Conservation (phyloP, 805 yeast species). For the Saturnispora hagleri region DNA sequence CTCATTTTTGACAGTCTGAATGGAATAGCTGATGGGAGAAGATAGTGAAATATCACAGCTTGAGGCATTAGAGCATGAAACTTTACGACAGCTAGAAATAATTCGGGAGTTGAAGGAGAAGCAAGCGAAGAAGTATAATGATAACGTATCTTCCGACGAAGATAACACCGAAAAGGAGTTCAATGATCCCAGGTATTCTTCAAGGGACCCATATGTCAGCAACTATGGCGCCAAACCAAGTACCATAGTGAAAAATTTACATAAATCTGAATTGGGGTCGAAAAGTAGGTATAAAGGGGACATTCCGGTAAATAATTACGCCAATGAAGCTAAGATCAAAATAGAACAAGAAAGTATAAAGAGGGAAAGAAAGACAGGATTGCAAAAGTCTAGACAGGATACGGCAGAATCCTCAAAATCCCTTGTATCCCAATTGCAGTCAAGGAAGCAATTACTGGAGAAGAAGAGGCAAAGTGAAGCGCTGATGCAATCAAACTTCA, state of each 20-base stretch:
- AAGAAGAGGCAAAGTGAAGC: neutral
- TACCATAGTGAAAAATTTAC: too few species aligned
- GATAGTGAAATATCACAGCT: conserved; percentile 5
- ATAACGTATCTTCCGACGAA: conserved; percentile 21
- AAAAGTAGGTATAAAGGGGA: conserved; percentile 3
- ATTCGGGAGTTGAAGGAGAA: conserved; percentile 16
- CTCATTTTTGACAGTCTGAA: neutral
- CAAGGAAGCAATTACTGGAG: neutral
- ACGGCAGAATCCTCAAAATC: neutral
- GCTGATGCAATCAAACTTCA: neutral
- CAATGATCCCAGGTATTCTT: conserved; percentile 20
- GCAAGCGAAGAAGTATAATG: conserved; percentile 13
- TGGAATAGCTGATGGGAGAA: neutral
- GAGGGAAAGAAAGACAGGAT: neutral
- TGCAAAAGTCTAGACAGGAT: conserved; percentile 28
- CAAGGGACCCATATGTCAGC: neutral
- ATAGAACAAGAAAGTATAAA: neutral
- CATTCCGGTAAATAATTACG: neutral
- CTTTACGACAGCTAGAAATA: conserved; percentile 16
- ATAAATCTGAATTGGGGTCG: neutral
- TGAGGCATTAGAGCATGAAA: conserved; percentile 20
- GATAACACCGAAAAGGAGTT: conserved; percentile 9
- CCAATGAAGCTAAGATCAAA: neutral
- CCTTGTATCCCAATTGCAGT: neutral
- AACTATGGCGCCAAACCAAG: neutral